Percentiles rank a stretch among this genome's conserved stretches.
These are phyloP conservation scores for Schizopora paradoxa DNA, from an alignment of 1,284 basidiomycete species.

Conservation along the genomic window DNA sequence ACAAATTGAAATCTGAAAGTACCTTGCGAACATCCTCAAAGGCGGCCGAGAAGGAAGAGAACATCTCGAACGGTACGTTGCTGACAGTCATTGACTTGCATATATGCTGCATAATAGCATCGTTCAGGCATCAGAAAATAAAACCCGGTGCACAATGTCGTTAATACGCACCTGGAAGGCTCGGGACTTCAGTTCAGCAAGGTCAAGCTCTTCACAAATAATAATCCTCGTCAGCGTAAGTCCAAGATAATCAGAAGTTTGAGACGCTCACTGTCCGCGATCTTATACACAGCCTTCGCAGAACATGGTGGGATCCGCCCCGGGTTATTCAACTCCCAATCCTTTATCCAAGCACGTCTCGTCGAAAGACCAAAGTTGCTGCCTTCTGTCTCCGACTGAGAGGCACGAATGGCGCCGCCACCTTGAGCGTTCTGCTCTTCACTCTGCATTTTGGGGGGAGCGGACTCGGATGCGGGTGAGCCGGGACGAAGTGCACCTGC, in stretches of 20 bases:
- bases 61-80: constrained; percentile 84
- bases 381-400: constrained; percentile 19
- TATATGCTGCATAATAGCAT: constrained; percentile 65
- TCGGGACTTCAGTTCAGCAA: constrained; percentile 61
- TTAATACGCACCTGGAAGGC: constrained; percentile 54
- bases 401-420: constrained; percentile 17
- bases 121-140: too few species aligned
- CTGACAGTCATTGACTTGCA: constrained; percentile 67
- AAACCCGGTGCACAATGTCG: background rate
- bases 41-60: constrained; percentile 77
- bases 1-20: constrained; percentile 8
- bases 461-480: constrained; percentile 28
- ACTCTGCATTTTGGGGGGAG: constrained; percentile 27
- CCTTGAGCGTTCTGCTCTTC: constrained; percentile 33
- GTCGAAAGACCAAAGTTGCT: constrained; percentile 30
- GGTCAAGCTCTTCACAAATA: constrained; percentile 50
- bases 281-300: constrained; percentile 81
- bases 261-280: constrained; percentile 68
- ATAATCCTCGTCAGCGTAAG: background rate
- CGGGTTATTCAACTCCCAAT: constrained; percentile 55
- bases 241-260: background rate
- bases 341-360: constrained; percentile 59
- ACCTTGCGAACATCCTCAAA: constrained; percentile 83
- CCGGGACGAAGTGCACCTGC: constrained; percentile 22
- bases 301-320: constrained; percentile 73